phyloP scores from a whole-genome alignment of 345 rosid genomes.

The Garcia nutans region DNA sequence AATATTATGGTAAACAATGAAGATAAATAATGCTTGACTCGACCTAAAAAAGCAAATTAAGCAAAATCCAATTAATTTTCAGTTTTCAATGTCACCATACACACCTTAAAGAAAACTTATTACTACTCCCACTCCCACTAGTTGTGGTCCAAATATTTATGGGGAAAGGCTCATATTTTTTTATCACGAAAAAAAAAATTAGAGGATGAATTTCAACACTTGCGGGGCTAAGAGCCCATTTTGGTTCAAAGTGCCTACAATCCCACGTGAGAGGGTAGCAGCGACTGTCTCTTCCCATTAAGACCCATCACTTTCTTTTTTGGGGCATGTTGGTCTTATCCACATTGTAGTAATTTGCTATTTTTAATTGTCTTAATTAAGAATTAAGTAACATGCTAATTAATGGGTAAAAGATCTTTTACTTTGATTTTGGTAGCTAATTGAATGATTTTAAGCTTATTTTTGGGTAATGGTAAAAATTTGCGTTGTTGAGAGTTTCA shows the following conservation, averaged over 20 bases:
- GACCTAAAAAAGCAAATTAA: not conserved
- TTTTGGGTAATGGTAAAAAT: not conserved
- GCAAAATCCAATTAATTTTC: not conserved
- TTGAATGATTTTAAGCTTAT: conserved; percentile 5
- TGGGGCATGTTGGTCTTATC: conserved; percentile 36
- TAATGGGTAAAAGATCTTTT: not conserved
- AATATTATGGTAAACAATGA: not conserved
- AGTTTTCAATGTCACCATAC: not conserved
- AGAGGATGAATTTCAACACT: conserved; percentile 11
- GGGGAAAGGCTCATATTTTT: not conserved
- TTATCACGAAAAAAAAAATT: not conserved
- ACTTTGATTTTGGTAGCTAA: not conserved
- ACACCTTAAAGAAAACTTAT: not conserved
- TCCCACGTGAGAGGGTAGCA: conserved; percentile 35
- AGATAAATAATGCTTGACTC: not conserved
- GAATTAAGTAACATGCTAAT: not conserved
- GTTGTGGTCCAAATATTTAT: not conserved
- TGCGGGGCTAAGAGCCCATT: conserved; percentile 18
- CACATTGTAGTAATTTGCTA: conserved; percentile 10
- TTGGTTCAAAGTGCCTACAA: conserved; percentile 29
- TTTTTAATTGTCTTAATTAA: not conserved
- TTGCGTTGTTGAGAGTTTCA: conserved; percentile 16
- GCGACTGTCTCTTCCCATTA: conserved; percentile 21
- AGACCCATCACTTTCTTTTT: conserved; percentile 28
- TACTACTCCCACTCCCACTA: not conserved